Conservation (phyloP, 352 stramenopile genomes). For the Globisporangium lucens region DNA sequence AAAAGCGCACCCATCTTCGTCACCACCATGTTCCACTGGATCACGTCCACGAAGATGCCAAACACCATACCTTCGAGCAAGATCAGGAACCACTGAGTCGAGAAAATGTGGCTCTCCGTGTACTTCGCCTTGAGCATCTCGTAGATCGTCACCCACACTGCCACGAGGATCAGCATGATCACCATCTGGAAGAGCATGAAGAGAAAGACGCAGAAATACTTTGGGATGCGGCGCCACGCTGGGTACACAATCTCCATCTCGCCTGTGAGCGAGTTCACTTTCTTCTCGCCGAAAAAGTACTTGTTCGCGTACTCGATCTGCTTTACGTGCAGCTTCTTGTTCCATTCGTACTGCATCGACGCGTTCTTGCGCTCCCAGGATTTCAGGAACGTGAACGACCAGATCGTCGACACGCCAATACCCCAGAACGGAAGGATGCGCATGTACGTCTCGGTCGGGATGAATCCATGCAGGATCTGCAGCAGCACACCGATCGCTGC, state of each 20-base stretch:
- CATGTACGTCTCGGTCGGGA: constrained; percentile 74
- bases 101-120: constrained; percentile 71
- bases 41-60: constrained; percentile 84
- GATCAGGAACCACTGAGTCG: constrained; percentile 82
- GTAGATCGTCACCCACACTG: constrained; percentile 85
- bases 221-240: constrained; percentile 62
- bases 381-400: constrained; percentile 83
- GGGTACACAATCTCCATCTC: constrained; percentile 68
- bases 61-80: constrained; percentile 81
- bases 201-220: constrained; percentile 69
- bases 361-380: constrained; percentile 79
- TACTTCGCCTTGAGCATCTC: constrained; percentile 86
- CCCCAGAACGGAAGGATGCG: constrained; percentile 79
- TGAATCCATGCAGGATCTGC: constrained; percentile 44
- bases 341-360: constrained; percentile 80
- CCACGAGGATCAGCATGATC: constrained; percentile 87
- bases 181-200: constrained; percentile 83
- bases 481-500: constrained; percentile 63
- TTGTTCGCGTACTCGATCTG: constrained; percentile 87
- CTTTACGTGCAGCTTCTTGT: constrained; percentile 74
- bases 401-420: constrained; percentile 73
- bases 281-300: constrained; percentile 59
- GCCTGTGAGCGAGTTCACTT: constrained; percentile 73
- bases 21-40: constrained; percentile 89
- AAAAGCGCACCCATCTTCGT: constrained; percentile 84